Conservation (phyloP, 306 rosid genomes). For the Dryas drummondii region DNA sequence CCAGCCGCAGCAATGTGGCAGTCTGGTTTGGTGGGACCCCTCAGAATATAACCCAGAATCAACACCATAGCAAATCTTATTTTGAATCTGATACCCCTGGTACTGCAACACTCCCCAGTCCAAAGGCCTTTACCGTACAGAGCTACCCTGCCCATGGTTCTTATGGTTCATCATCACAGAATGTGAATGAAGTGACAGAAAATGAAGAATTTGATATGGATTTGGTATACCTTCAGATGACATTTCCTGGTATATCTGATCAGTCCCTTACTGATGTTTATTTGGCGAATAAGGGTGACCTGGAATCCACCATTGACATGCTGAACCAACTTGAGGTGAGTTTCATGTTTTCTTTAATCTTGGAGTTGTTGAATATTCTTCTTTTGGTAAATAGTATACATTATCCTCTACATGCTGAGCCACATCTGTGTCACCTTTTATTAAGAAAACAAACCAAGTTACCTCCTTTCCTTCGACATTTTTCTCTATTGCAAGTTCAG, state of each 20-base stretch:
- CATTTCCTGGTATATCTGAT: conserved; percentile 59
- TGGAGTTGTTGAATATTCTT: background rate
- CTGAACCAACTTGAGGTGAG: conserved; percentile 81
- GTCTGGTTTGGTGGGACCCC: conserved; percentile 44
- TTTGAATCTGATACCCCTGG: conserved; percentile 13
- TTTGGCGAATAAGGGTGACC: conserved; percentile 53
- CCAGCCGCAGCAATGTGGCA: conserved; percentile 32
- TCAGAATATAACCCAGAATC: conserved; percentile 29
- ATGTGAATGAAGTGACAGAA: conserved; percentile 33
- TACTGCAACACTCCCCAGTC: conserved; percentile 21
- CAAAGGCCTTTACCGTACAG: conserved; percentile 28
- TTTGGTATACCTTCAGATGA: conserved; percentile 65
- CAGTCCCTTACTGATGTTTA: conserved; percentile 72
- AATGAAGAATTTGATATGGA: conserved; percentile 59
- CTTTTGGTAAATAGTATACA: background rate
- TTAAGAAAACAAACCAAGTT: background rate
- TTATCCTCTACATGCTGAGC: background rate
- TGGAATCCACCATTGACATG: conserved; percentile 74
- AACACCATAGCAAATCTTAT: conserved; percentile 26
- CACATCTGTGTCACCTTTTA: background rate
- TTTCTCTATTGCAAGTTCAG: conserved; percentile 3
- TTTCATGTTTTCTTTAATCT: background rate
- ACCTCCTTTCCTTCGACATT: background rate
- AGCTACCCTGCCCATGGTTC: conserved; percentile 42
- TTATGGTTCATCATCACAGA: conserved; percentile 39